Percentiles rank a stretch among this genome's conserved stretches.
Evolutionary conservation across 495 filamentous ascomycete species (phyloP).

Genomic region (Podospora pseudoanserina): DNA sequence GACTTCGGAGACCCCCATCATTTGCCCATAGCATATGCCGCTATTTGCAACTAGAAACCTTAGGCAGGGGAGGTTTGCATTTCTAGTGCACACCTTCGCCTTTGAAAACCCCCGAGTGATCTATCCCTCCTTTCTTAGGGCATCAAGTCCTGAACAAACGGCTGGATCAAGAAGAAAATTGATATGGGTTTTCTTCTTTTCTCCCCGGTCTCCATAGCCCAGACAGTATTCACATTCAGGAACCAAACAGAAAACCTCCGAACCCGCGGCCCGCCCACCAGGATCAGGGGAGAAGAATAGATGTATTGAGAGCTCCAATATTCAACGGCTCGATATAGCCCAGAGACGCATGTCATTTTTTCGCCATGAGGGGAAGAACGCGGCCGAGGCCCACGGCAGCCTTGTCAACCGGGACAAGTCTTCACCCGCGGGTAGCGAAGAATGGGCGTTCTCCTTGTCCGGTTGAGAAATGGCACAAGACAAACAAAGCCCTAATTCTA

Average conservation of each 20-base stretch:
- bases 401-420: background rate
- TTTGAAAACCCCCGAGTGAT: no score
- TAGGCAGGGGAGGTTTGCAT: no score
- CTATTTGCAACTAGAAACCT: no score
- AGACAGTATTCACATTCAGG: background rate
- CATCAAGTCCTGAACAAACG: no score
- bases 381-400: background rate
- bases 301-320: background rate
- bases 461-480: background rate
- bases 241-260: background rate
- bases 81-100: no score
- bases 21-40: no score
- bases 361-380: background rate
- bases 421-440: background rate
- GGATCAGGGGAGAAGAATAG: background rate
- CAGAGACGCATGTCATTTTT: background rate
- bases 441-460: background rate
- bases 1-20: no score
- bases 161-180: background rate
- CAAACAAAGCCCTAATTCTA: background rate
- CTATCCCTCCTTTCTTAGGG: no score
- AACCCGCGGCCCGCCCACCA: conserved; percentile 1
- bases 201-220: background rate
- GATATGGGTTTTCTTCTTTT: background rate
- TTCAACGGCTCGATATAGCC: background rate